phyloP scores from a whole-genome alignment of 139 green algal species.

The Trebouxia sp. region DNA sequence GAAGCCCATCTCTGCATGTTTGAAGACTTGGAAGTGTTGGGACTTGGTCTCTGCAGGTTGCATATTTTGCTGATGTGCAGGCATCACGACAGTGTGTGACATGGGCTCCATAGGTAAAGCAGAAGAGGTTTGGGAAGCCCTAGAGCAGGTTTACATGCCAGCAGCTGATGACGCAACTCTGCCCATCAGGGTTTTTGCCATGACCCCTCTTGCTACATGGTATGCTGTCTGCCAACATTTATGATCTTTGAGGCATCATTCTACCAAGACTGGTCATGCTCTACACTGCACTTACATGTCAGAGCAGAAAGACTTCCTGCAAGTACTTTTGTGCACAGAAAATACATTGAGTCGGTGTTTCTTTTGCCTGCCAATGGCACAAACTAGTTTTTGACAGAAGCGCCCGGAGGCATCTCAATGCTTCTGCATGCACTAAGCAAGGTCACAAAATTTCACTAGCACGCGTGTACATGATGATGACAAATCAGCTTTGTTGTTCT shows the following conservation, averaged over 20 bases:
- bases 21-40: too few species aligned
- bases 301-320: neutral
- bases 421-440: too few species aligned
- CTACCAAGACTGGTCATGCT: neutral
- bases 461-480: too few species aligned
- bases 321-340: neutral
- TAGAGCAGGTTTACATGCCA: slow-evolving; percentile 59
- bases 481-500: too few species aligned
- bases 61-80: slow-evolving; percentile 8
- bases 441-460: too few species aligned
- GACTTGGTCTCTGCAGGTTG: neutral
- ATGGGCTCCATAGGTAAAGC: slow-evolving; percentile 49
- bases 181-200: slow-evolving; percentile 40
- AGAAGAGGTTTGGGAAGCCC: slow-evolving; percentile 42
- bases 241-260: neutral
- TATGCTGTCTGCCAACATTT: neutral
- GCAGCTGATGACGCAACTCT: slow-evolving; percentile 47
- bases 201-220: slow-evolving; percentile 48
- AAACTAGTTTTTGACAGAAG: too few species aligned
- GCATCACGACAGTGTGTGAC: slow-evolving; percentile 68
- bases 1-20: too few species aligned
- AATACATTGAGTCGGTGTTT: too few species aligned
- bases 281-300: too few species aligned
- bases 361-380: neutral
- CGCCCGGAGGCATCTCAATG: too few species aligned